Base-by-base conservation (phyloP, 345 rosid genomes). In the Sonneratia alba region DNA sequence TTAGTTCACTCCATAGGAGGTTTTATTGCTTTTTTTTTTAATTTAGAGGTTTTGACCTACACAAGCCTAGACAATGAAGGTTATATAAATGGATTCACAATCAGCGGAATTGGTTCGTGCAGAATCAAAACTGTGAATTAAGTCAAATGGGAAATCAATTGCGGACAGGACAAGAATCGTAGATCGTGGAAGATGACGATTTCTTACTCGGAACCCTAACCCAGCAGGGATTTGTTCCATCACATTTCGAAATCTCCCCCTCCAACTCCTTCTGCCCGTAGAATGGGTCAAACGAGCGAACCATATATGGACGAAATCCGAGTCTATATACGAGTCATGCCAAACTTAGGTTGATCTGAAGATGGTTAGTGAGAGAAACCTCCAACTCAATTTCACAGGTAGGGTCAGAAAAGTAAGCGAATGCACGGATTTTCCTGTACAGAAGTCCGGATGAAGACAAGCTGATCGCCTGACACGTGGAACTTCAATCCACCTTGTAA, bases 381-480 rank as follows among this genome's bases (percentile, higher is more conserved):
- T 9, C 3, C 13, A 47, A 53, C 57, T 15, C 14, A 15, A 19
- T 19, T 53, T 21, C 34, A 67, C 38, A 15, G 22, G 69, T 1
- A 74, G 62, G 72, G 81, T 76, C 82, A 75, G 80, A 76, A 76
- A 80, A 79, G 86, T 71, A 70, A 76, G 21, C 75, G 86, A 27
- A 27, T 27, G 32, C 32, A 27, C 90, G 85, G 80, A 83, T 82
- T 84, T 81, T 81, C 82, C 84, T 89, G 90, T 79, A 82, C 83
- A 83, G 81, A 86, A 86, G 18, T 10, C 9, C 2, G 8, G 85
- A 78, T 77, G 81, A 80, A 78, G 42, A 78, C 83, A 81, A 81
- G 81, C 83, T 74, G 77, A 79, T 76, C 9, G 90, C 62, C 34
- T 75, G 85, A 78, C 90, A 85, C 87, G 89, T 88, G 85, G 78